Evolutionary conservation across 306 rosid species (phyloP), one percentile per base, ranked within the genome.

Genomic region (Inga laurina): DNA sequence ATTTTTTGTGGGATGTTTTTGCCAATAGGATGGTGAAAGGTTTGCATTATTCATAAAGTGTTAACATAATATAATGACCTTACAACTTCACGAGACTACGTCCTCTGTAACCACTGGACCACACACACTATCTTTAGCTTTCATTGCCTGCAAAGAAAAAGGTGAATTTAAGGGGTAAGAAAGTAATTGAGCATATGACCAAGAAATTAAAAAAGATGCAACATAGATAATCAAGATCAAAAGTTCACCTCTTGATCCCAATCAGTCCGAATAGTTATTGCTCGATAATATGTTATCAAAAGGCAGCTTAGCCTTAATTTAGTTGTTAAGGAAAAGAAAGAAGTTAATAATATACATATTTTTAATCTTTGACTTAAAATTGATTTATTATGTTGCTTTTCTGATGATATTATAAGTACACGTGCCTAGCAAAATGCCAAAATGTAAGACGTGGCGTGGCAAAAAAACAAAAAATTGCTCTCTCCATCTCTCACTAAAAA

Each of bases 201-300:
- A 54, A 16, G 14, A 18, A 11, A 71, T 10, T 1, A 66, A 34
- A 32, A 56, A 16, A 24, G 18, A 70, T 21, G 8, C 13, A 75
- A 34, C 10, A 18, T 4, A 52, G 6, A 39, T 39, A 39, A 5
- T 5, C 8, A 59, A 78, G 51, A 30, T 3, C 57, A 65, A 61
- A 67, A 75, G 11, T 39, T 66, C 44, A 91, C 97, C 87, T 92
- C 89, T 82, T 92, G 83, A 27, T 87, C 90, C 97, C 97, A 94
- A 54, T 92, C 80, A 52, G 95, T 90, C 22, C 89, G 88, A 56
- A 86, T 78, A 61, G 92, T 82, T 19, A 90, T 87, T 27, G 30
- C 30, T 27, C 30, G 30, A 27, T 27, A 27, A 27, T 27, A 27
- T 27, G 30, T 27, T 27, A 27, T 27, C 30, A 27, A 27, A 27